These are phyloP conservation scores for Calonectria hongkongensis DNA, from an alignment of 2,329 filamentous ascomycete species.

Conservation along the genomic window DNA sequence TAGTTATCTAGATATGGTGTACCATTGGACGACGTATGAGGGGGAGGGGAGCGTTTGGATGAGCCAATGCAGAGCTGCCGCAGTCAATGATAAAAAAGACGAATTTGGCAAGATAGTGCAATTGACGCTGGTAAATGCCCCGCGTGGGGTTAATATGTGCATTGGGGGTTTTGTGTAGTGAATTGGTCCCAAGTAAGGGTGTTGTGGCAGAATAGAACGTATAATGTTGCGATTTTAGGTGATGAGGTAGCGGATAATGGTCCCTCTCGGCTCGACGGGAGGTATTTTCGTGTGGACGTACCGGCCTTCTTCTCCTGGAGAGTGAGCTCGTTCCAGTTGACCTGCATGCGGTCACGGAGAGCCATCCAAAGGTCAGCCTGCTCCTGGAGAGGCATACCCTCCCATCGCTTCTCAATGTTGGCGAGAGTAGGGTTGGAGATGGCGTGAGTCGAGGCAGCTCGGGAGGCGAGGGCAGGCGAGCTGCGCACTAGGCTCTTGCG, in stretches of 20 bases:
- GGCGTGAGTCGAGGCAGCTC: slow-evolving; percentile 84
- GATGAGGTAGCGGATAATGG: slow-evolving; percentile 34
- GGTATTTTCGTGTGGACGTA: slow-evolving; percentile 75
- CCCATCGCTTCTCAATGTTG: slow-evolving; percentile 99
- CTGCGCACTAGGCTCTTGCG: slow-evolving; percentile 69
- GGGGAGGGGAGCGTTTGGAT: slow-evolving; percentile 36
- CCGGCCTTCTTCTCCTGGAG: slow-evolving; percentile 99
- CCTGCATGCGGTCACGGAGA: slow-evolving; percentile 98
- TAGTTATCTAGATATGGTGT: slow-evolving; percentile 56
- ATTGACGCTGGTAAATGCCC: slow-evolving; percentile 50
- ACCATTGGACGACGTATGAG: slow-evolving; percentile 31
- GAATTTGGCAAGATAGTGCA: slow-evolving; percentile 52
- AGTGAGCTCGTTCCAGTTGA: slow-evolving; percentile 95
- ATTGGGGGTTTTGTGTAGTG: slow-evolving; percentile 40
- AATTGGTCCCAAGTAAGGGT: slow-evolving; percentile 40
- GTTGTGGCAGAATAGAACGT: slow-evolving; percentile 12
- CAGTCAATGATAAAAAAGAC: slow-evolving; percentile 49
- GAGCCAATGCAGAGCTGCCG: slow-evolving; percentile 42
- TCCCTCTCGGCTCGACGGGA: slow-evolving; percentile 55
- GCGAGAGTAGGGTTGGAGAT: slow-evolving; percentile 98
- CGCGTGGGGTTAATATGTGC: slow-evolving; percentile 48
- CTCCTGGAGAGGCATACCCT: slow-evolving; percentile 97
- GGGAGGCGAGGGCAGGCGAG: slow-evolving; percentile 68
- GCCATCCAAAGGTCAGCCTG: slow-evolving; percentile 99
- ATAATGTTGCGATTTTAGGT: slow-evolving; percentile 30